phyloP scores from a whole-genome alignment of 192 early-diverging fungal genomes.

The Linnemannia exigua region DNA sequence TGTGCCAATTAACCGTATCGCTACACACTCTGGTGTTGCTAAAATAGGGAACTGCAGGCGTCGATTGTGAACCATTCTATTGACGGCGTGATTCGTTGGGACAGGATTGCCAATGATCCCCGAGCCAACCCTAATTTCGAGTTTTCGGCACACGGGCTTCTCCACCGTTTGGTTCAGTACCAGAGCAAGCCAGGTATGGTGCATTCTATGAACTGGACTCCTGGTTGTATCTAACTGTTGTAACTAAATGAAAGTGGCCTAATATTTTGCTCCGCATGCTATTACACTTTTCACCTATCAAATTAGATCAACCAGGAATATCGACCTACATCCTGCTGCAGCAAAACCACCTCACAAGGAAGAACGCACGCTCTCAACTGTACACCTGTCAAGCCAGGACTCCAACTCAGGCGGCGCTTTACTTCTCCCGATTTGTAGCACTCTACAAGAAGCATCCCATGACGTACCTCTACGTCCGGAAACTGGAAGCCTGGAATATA shows the following conservation, averaged over 20 bases:
- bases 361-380: slow-evolving; percentile 33
- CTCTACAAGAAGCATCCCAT: slow-evolving; percentile 52
- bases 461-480: slow-evolving; percentile 49
- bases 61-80: slow-evolving; percentile 6
- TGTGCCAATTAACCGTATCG: neutral
- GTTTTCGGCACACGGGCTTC: slow-evolving; percentile 23
- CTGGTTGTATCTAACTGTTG: neutral
- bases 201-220: too few relatives aligned
- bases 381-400: slow-evolving; percentile 38
- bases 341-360: slow-evolving; percentile 35
- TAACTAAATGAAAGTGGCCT: too few relatives aligned
- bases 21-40: neutral
- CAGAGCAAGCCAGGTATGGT: slow-evolving; percentile 10
- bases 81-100: slow-evolving; percentile 26
- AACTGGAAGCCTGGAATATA: slow-evolving; percentile 47
- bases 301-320: slow-evolving; percentile 1
- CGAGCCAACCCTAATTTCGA: slow-evolving; percentile 19
- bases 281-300: neutral
- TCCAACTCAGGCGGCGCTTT: slow-evolving; percentile 41
- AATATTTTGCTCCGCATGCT: neutral
- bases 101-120: slow-evolving; percentile 32
- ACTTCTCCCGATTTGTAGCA: slow-evolving; percentile 35
- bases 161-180: slow-evolving; percentile 15
- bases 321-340: slow-evolving; percentile 36
- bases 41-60: neutral